Base-by-base conservation (phyloP, 2,329 filamentous ascomycete species). In the Fusarium napiforme region DNA sequence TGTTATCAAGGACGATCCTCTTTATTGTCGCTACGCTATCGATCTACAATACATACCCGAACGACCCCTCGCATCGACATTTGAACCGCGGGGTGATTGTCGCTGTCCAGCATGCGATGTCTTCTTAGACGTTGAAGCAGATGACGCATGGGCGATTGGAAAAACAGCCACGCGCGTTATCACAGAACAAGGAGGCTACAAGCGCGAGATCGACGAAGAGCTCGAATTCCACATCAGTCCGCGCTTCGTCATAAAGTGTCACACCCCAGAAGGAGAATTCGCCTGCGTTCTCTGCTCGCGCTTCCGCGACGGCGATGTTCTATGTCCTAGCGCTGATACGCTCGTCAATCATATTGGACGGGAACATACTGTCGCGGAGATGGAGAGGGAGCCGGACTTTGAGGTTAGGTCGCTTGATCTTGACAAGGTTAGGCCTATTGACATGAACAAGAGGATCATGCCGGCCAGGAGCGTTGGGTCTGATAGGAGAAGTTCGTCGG, bases 181-280 rank as follows among this genome's bases (percentile, higher is more conserved):
- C 34, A 57, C 57, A 12, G 73, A 64, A 4, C 42, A 65, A 5
- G 74, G 74, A 8, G 74, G 74, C 7, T 72, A 75, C 39, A 50
- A 65, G 34, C 52, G 72, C 6, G 68, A 78, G 5, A 67, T 78
- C 14, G 74, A 77, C 11, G 75, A 78, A 15, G 72, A 75, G 12
- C 55, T 76, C 39, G 76, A 78, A 46, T 75, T 77, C 49, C 39
- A 74, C 15, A 58, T 75, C 45, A 70, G 64, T 15, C 76, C 72
- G 9, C 74, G 76, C 37, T 78, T 78, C 39, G 64, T 78, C 1
- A 42, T 78, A 15, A 78, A 78, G 18, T 75, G 75, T 3, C 76
- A 78, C 21, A 77, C 73, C 0, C 66, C 75, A 9, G 74, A 78
- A 9, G 76, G 75, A 19, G 64, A 75, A 19, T 78, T 70, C 23